A percentile compares a stretch with the other conserved stretches of the same genome.
Evolutionary conservation across 139 green algal species (phyloP).

Genomic region (Diplosphaera chodatii): DNA sequence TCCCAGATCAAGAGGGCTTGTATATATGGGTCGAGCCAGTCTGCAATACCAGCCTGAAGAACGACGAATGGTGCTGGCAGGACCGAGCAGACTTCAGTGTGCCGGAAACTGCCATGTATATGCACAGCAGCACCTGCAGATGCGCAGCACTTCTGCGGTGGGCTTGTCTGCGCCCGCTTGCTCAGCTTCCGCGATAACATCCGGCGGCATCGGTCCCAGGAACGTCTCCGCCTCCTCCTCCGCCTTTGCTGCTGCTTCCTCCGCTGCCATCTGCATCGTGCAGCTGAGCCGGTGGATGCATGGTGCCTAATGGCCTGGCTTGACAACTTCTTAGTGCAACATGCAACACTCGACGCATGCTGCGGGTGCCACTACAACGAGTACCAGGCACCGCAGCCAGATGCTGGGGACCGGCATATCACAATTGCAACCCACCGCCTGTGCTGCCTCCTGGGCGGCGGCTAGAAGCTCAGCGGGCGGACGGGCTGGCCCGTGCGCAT

Average conservation of each 20-base stretch:
- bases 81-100: too few relatives aligned
- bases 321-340: too few relatives aligned
- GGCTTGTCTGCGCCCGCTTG: conserved; percentile 25
- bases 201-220: conserved; percentile 62
- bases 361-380: too few relatives aligned
- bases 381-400: too few relatives aligned
- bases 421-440: conserved; percentile 5
- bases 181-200: conserved; percentile 52
- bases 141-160: conserved; percentile 41
- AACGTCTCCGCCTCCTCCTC: conserved; percentile 37
- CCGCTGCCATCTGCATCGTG: conserved; percentile 17
- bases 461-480: conserved; percentile 47
- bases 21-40: too few relatives aligned
- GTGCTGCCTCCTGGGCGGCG: conserved; percentile 34
- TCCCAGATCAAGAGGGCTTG: too few relatives aligned
- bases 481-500: conserved; percentile 35
- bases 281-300: too few relatives aligned
- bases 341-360: too few relatives aligned
- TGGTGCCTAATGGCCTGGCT: too few relatives aligned
- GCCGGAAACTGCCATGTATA: too few relatives aligned
- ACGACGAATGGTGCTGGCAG: neutral
- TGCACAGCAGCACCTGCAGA: conserved; percentile 21
- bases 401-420: too few relatives aligned
- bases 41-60: neutral
- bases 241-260: conserved; percentile 6